phyloP scores from a whole-genome alignment of 352 stramenopile species.

The Phytophthora aleatoria region DNA sequence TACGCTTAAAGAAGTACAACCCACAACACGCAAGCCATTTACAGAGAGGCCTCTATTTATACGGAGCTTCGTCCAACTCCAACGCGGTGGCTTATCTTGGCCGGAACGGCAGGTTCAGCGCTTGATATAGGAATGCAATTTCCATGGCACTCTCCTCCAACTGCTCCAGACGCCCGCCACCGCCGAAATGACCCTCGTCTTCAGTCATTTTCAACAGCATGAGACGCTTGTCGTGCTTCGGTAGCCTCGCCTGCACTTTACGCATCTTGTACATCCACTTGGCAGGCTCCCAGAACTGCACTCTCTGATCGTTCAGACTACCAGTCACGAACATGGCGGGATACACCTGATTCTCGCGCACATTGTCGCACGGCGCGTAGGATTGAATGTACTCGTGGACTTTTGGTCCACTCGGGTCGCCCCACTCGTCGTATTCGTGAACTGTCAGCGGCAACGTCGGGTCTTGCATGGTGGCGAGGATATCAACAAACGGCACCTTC shows the following conservation, averaged over 20 bases:
- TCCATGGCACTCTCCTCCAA: constrained; percentile 81
- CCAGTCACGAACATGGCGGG: constrained; percentile 87
- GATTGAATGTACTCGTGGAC: constrained; percentile 75
- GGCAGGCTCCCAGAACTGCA: constrained; percentile 88
- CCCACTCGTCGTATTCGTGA: constrained; percentile 94
- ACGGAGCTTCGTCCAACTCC: not conserved
- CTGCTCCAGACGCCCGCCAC: constrained; percentile 75
- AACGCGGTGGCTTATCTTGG: constrained; percentile 18
- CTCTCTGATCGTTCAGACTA: constrained; percentile 81
- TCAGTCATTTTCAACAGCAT: constrained; percentile 79
- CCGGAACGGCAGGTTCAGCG: constrained; percentile 55
- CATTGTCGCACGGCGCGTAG: constrained; percentile 84
- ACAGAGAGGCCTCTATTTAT: constrained; percentile 37
- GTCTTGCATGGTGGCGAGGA: constrained; percentile 89
- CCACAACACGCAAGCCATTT: not conserved
- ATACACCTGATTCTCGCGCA: constrained; percentile 51
- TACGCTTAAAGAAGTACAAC: no score
- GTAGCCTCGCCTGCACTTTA: constrained; percentile 42
- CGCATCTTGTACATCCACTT: constrained; percentile 85
- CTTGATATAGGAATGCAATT: constrained; percentile 84
- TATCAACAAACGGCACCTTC: constrained; percentile 91
- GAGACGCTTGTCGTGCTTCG: constrained; percentile 36
- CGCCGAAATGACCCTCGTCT: constrained; percentile 84
- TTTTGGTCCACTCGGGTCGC: constrained; percentile 53
- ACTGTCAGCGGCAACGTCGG: constrained; percentile 84